A percentile compares a stretch with the other conserved stretches of the same genome.
Evolutionary conservation across 2,329 filamentous ascomycete genomes (phyloP).

Genomic region (Fusarium kyushuense): DNA sequence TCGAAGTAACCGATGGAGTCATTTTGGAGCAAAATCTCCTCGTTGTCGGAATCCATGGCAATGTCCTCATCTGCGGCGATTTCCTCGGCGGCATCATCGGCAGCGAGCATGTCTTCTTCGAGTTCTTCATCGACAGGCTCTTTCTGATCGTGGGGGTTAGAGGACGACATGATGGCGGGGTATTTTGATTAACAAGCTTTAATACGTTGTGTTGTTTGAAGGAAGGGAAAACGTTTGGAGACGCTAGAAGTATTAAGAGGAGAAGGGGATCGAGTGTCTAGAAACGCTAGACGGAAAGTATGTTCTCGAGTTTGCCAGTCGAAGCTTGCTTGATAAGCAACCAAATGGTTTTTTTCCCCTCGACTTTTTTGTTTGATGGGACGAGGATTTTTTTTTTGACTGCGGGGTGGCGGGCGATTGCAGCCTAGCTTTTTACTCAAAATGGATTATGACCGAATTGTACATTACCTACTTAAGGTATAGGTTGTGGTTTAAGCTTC

Average conservation of each 20-base stretch:
- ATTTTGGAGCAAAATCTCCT: constrained; percentile 86
- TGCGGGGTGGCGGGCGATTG: constrained; percentile 47
- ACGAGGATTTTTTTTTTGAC: constrained; percentile 44
- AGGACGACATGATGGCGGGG: constrained; percentile 51
- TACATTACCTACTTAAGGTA: no score
- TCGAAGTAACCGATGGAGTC: constrained; percentile 96
- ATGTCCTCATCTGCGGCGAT: constrained; percentile 80
- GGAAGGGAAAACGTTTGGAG: neutral
- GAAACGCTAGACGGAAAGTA: neutral
- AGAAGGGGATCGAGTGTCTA: neutral
- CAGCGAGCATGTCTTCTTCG: constrained; percentile 58
- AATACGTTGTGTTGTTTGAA: constrained; percentile 1
- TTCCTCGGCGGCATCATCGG: constrained; percentile 77
- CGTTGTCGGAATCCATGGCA: constrained; percentile 82
- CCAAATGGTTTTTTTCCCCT: constrained; percentile 40
- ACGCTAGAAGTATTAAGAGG: neutral
- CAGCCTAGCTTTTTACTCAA: constrained; percentile 18
- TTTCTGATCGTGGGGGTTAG: constrained; percentile 45
- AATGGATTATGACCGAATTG: constrained; percentile 13
- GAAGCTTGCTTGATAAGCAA: constrained; percentile 49
- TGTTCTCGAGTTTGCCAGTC: constrained; percentile 32
- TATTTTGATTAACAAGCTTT: constrained; percentile 29
- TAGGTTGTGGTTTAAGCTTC: neutral
- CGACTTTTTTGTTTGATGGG: constrained; percentile 28
- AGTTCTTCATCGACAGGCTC: constrained; percentile 48